A percentile compares a stretch with the other conserved stretches of the same genome.
Conservation (phyloP, 805 yeast species). For the Candida insectalens region DNA sequence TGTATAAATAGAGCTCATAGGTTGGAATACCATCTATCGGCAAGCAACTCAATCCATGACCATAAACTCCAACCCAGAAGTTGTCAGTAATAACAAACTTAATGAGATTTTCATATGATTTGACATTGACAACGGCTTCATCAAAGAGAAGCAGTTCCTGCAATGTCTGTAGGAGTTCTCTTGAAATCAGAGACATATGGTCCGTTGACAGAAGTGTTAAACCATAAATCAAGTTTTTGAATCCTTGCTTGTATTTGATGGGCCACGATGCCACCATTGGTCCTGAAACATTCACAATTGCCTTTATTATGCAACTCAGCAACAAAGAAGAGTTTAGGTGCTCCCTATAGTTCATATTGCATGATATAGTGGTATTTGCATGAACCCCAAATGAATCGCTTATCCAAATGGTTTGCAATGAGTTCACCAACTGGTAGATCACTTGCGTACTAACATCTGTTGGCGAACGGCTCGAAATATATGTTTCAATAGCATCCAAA, state of each 20-base stretch:
- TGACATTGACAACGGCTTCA: slow-evolving; percentile 22
- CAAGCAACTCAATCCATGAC: slow-evolving; percentile 12
- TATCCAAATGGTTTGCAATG: slow-evolving; percentile 29
- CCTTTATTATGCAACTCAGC: slow-evolving; percentile 33
- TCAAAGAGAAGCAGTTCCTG: slow-evolving; percentile 43
- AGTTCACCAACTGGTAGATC: slow-evolving; percentile 33
- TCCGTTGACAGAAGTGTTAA: slow-evolving; percentile 25
- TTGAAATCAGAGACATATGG: slow-evolving; percentile 23
- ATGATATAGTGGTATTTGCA: slow-evolving; percentile 32
- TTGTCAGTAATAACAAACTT: slow-evolving; percentile 24
- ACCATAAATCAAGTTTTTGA: slow-evolving; percentile 28
- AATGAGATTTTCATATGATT: slow-evolving; percentile 22
- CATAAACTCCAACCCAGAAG: slow-evolving; percentile 22
- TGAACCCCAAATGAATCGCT: slow-evolving; percentile 42
- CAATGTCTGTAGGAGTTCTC: slow-evolving; percentile 31
- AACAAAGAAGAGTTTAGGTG: slow-evolving; percentile 32
- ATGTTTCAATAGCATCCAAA: slow-evolving; percentile 43
- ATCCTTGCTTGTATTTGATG: slow-evolving; percentile 17
- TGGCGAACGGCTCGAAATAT: slow-evolving; percentile 43
- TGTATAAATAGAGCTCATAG: slow-evolving; percentile 23
- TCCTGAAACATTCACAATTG: slow-evolving; percentile 43
- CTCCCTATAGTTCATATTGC: slow-evolving; percentile 37
- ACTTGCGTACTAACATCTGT: slow-evolving; percentile 19
- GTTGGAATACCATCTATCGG: slow-evolving; percentile 19
- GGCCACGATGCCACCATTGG: slow-evolving; percentile 38